phyloP scores from a whole-genome alignment of 192 early-diverging fungal species.

The Linnemannia zychae region DNA sequence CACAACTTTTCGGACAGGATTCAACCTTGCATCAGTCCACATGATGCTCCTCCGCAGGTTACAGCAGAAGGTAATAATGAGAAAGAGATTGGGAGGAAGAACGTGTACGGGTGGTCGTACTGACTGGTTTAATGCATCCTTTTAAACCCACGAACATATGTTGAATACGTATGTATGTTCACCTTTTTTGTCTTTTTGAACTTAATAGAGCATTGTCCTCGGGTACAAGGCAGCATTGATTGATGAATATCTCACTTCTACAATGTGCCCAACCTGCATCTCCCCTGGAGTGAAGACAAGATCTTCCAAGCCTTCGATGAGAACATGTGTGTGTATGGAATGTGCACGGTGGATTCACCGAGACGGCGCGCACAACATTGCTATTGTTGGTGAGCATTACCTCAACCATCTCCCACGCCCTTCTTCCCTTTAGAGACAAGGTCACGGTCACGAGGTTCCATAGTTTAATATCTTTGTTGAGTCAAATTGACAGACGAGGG shows the following conservation, averaged over 20 bases:
- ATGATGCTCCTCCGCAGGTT: neutral
- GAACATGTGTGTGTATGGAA: neutral
- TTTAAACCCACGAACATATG: too few relatives aligned
- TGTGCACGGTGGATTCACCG: constrained; percentile 15
- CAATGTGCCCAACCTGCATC: constrained; percentile 10
- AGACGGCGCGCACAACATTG: constrained; percentile 16
- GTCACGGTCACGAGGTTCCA: too few relatives aligned
- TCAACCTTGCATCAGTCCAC: neutral
- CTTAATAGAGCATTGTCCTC: too few relatives aligned
- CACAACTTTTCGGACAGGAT: neutral
- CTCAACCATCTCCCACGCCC: neutral
- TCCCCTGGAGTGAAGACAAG: neutral
- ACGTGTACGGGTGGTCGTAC: too few relatives aligned
- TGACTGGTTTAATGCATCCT: too few relatives aligned
- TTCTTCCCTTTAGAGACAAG: neutral
- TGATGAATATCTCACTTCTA: neutral
- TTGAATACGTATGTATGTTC: too few relatives aligned
- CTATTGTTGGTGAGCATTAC: neutral
- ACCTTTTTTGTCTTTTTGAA: too few relatives aligned
- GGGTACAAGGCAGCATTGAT: neutral
- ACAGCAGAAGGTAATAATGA: neutral
- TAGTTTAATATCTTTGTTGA: too few relatives aligned
- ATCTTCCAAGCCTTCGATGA: neutral
- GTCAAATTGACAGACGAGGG: too few relatives aligned
- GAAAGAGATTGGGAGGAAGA: too few relatives aligned